phyloP scores from a whole-genome alignment of 1,139 yeast species.

The Tardiomyces digboiensis region DNA sequence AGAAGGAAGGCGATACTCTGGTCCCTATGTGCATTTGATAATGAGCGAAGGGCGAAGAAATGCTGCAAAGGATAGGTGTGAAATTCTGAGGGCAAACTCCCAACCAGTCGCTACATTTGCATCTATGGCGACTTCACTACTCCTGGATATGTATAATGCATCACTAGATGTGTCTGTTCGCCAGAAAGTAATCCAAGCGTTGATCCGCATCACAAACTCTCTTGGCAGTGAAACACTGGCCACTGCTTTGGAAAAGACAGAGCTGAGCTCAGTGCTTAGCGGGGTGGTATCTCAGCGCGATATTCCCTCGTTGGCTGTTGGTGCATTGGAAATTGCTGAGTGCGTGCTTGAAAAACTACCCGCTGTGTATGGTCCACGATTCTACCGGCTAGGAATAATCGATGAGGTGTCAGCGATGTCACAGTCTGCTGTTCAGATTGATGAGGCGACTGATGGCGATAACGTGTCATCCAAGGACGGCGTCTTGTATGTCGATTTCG shows the following conservation, averaged over 20 bases:
- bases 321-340: constrained; percentile 44
- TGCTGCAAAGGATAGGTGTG: neutral
- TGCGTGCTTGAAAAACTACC: constrained; percentile 39
- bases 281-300: constrained; percentile 56
- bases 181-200: constrained; percentile 45
- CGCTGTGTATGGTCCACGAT: constrained; percentile 34
- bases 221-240: constrained; percentile 15
- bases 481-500: constrained; percentile 3
- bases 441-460: constrained; percentile 1
- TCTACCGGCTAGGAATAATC: constrained; percentile 67
- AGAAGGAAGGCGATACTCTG: neutral
- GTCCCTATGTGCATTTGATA: neutral
- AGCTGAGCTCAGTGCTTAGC: constrained; percentile 40
- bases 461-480: neutral
- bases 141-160: constrained; percentile 64
- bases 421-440: constrained; percentile 10
- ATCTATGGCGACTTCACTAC: constrained; percentile 44
- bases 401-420: constrained; percentile 34
- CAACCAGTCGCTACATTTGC: constrained; percentile 31
- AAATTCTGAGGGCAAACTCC: neutral
- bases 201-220: constrained; percentile 42
- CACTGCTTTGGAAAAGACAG: constrained; percentile 19
- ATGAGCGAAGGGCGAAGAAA: neutral
- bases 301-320: constrained; percentile 34
- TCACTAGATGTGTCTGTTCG: constrained; percentile 64